Conservation (phyloP, 495 filamentous ascomycete genomes). For the Cairneyella variabilis region DNA sequence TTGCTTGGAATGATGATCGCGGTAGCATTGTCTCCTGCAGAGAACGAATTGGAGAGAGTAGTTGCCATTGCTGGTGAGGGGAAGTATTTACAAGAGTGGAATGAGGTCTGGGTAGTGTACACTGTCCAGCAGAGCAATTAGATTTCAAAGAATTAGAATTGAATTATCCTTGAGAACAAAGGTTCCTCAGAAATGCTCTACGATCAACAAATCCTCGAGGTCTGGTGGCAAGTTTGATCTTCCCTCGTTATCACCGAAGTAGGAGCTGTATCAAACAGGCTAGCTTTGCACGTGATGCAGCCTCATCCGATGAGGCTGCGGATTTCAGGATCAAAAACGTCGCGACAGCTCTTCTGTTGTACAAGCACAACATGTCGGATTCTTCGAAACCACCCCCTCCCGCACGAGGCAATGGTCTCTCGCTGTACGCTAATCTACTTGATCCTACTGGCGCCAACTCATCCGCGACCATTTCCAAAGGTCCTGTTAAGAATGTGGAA, state of each 20-base stretch:
- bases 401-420: conserved; percentile 34
- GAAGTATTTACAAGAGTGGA: not conserved
- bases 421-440: conserved; percentile 55
- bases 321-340: conserved; percentile 2
- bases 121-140: conserved; percentile 11
- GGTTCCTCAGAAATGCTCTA: no score
- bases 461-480: conserved; percentile 66
- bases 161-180: no score
- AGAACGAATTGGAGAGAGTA: conserved; percentile 28
- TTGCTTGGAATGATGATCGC: conserved; percentile 68
- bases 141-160: not conserved
- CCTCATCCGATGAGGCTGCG: conserved; percentile 14
- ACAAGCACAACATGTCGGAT: conserved; percentile 25
- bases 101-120: not conserved
- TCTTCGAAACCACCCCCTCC: conserved; percentile 11
- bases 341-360: not conserved
- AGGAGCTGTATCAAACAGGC: not conserved
- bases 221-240: conserved; percentile 11
- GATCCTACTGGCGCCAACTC: conserved; percentile 34
- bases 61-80: conserved; percentile 15
- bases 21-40: conserved; percentile 13
- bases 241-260: conserved; percentile 1
- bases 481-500: conserved; percentile 63
- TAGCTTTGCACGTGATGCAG: conserved; percentile 3
- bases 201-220: not conserved